Percentiles rank a stretch among this genome's conserved stretches.
Evolutionary conservation across 2,329 filamentous ascomycete species (phyloP).

Genomic region (Dactylellina drechsleri): DNA sequence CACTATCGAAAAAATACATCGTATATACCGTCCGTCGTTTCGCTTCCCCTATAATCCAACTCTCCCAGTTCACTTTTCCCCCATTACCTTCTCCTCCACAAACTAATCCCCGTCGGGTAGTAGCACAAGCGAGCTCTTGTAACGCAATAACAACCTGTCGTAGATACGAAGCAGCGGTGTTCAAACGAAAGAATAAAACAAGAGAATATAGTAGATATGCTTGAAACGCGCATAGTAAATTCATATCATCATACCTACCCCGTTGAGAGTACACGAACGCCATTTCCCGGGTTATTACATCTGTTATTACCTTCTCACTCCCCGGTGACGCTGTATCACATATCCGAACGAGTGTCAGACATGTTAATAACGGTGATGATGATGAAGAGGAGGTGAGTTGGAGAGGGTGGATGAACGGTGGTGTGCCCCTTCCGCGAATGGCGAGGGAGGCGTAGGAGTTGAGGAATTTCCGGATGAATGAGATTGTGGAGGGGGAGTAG

Average conservation of each 20-base stretch:
- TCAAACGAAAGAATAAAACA: conserved; percentile 64
- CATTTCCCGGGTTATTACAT: conserved; percentile 64
- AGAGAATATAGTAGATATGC: conserved; percentile 68
- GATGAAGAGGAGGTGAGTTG: conserved; percentile 59
- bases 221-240: conserved; percentile 65
- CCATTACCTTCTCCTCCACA: conserved; percentile 57
- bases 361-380: conserved; percentile 62
- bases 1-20: conserved; percentile 68
- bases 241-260: conserved; percentile 58
- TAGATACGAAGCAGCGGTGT: conserved; percentile 59
- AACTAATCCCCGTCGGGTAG: conserved; percentile 63
- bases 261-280: conserved; percentile 60
- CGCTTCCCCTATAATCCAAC: conserved; percentile 67
- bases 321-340: conserved; percentile 61
- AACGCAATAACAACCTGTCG: conserved; percentile 66
- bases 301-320: conserved; percentile 59
- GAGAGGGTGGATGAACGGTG: conserved; percentile 64
- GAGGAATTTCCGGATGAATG: conserved; percentile 63
- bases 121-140: conserved; percentile 65
- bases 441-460: conserved; percentile 64
- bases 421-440: conserved; percentile 61
- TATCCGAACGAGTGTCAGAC: conserved; percentile 63
- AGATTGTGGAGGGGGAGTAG: conserved; percentile 62
- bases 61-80: conserved; percentile 63
- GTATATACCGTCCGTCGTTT: conserved; percentile 67